Evolutionary conservation across 2,329 filamentous ascomycete genomes (phyloP).

Genomic region (Zymoseptoria brevis): DNA sequence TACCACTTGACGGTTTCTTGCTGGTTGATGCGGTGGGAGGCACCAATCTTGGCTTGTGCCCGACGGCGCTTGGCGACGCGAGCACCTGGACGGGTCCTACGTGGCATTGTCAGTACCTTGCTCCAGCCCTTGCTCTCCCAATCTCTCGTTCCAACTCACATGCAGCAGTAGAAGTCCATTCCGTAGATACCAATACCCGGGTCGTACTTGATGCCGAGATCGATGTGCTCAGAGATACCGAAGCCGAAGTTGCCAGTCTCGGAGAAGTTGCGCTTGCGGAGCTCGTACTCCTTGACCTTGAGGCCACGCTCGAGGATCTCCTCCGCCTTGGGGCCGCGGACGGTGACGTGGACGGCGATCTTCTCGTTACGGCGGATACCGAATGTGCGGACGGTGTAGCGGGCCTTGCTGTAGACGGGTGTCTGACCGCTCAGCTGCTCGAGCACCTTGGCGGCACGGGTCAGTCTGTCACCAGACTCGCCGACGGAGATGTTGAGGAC

Average conservation of each 20-base stretch:
- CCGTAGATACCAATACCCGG: conserved; percentile 97
- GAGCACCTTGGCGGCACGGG: conserved; percentile 98
- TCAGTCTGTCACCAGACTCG: conserved; percentile 99
- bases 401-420: conserved; percentile 99
- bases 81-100: conserved; percentile 88
- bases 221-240: conserved; percentile 99
- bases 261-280: conserved; percentile 99
- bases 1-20: conserved; percentile 97
- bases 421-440: conserved; percentile 99
- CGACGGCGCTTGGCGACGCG: conserved; percentile 93
- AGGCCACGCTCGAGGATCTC: conserved; percentile 99
- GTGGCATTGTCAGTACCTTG: conserved; percentile 10
- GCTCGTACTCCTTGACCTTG: conserved; percentile 99
- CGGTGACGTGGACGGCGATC: conserved; percentile 98
- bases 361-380: conserved; percentile 99
- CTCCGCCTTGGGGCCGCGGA: conserved; percentile 98
- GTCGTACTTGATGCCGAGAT: conserved; percentile 99
- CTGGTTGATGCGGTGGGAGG: conserved; percentile 87
- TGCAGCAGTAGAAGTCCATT: conserved; percentile 99
- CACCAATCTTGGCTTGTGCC: conserved; percentile 75
- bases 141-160: conserved; percentile 49
- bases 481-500: conserved; percentile 99
- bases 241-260: conserved; percentile 99
- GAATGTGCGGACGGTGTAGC: conserved; percentile 99
- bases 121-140: too few species aligned